These are phyloP conservation scores for Candida incommunis DNA, from an alignment of 805 yeast genomes.

Conservation along the genomic window DNA sequence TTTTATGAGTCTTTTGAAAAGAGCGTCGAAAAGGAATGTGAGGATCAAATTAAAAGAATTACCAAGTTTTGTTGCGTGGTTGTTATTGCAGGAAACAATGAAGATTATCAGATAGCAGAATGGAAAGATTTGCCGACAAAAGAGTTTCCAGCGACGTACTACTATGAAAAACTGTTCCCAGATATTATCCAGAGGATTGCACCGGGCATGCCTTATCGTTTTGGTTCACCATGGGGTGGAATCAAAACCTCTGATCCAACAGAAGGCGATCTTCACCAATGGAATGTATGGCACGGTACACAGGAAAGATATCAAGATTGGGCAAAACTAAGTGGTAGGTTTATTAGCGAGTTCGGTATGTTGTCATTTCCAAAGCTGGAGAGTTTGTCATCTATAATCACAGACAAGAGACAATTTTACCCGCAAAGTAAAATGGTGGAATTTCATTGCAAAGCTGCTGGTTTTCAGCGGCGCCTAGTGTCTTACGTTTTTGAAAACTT, in stretches of 20 bases:
- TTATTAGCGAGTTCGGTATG: slow-evolving; percentile 43
- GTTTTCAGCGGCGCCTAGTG: slow-evolving; percentile 32
- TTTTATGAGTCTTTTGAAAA: slow-evolving; percentile 24
- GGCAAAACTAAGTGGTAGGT: slow-evolving; percentile 32
- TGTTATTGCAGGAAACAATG: slow-evolving; percentile 32
- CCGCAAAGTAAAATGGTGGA: slow-evolving; percentile 33
- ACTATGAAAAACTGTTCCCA: slow-evolving; percentile 30
- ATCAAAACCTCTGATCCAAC: slow-evolving; percentile 23
- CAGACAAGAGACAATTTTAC: slow-evolving; percentile 25
- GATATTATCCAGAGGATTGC: slow-evolving; percentile 15
- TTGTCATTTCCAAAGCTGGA: slow-evolving; percentile 27
- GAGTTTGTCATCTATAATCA: slow-evolving; percentile 25
- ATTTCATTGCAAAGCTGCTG: slow-evolving; percentile 35
- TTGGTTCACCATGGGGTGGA: slow-evolving; percentile 39
- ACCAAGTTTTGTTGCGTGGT: slow-evolving; percentile 28
- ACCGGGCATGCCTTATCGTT: slow-evolving; percentile 26
- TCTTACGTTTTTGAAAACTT: slow-evolving; percentile 33
- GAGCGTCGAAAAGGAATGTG: slow-evolving; percentile 25
- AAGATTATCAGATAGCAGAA: slow-evolving; percentile 34
- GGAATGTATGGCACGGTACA: slow-evolving; percentile 45
- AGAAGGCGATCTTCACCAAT: slow-evolving; percentile 38
- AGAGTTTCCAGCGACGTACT: slow-evolving; percentile 28
- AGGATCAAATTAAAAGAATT: slow-evolving; percentile 27
- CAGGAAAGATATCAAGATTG: slow-evolving; percentile 37
- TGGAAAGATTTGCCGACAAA: slow-evolving; percentile 13